Evolutionary conservation across 345 rosid species (phyloP).

Genomic region (Sapria himalayana): DNA sequence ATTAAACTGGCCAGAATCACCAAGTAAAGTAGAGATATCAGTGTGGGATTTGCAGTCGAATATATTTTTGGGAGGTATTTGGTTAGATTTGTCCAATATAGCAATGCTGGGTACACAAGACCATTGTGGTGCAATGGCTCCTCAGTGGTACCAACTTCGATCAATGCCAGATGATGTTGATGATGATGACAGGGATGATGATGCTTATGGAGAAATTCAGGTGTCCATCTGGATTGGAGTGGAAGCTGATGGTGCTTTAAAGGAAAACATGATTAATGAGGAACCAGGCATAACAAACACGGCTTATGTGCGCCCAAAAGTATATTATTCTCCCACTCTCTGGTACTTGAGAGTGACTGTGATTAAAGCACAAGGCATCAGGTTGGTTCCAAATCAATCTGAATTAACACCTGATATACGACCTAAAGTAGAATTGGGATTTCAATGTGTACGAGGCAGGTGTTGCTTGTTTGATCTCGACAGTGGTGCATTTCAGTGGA

Average conservation of each 20-base stretch:
- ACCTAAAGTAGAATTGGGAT: conserved; percentile 59
- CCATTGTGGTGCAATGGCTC: conserved; percentile 74
- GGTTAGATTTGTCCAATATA: conserved; percentile 74
- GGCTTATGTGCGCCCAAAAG: conserved; percentile 78
- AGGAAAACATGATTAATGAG: conserved; percentile 89
- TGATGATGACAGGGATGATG: conserved; percentile 16
- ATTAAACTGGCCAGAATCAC: conserved; percentile 28
- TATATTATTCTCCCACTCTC: conserved; percentile 81
- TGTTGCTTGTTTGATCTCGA: conserved; percentile 50
- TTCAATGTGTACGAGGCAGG: conserved; percentile 70
- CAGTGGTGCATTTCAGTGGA: conserved; percentile 65
- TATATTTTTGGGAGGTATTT: conserved; percentile 67
- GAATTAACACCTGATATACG: conserved; percentile 75
- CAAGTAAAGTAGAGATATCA: conserved; percentile 53
- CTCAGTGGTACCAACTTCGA: conserved; percentile 77
- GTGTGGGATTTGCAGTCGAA: conserved; percentile 65
- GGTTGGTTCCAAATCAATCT: conserved; percentile 51
- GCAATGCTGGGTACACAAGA: conserved; percentile 78
- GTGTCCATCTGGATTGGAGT: conserved; percentile 90
- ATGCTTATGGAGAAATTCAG: conserved; percentile 69
- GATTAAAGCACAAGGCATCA: conserved; percentile 79
- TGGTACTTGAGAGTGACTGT: conserved; percentile 83
- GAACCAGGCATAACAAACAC: conserved; percentile 74
- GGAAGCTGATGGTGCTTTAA: conserved; percentile 83
- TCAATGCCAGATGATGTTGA: conserved; percentile 46